Conservation (phyloP, 495 filamentous ascomycete genomes). For the Tuber brumale region DNA sequence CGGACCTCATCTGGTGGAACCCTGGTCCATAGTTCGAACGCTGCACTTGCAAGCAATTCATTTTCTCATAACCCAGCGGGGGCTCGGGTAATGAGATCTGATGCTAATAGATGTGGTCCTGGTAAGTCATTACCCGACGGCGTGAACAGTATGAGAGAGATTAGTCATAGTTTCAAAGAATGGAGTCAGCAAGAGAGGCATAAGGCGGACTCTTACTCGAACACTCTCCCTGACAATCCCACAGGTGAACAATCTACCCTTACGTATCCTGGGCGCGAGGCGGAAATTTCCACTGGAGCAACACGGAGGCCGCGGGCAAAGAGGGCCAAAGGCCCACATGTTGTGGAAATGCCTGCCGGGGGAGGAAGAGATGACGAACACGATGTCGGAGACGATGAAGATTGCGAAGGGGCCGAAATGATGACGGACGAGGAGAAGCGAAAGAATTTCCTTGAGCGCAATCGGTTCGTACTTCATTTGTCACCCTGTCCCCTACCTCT, state of each 20-base stretch:
- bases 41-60: too few relatives aligned
- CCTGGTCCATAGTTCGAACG: too few relatives aligned
- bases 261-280: conserved; percentile 65
- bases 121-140: too few relatives aligned
- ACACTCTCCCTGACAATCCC: too few relatives aligned
- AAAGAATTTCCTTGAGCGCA: conserved; percentile 93
- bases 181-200: too few relatives aligned
- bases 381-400: conserved; percentile 53
- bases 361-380: conserved; percentile 43
- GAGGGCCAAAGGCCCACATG: conserved; percentile 59
- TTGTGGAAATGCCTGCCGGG: conserved; percentile 39
- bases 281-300: conserved; percentile 54
- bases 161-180: too few relatives aligned
- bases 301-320: conserved; percentile 58
- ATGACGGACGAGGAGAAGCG: conserved; percentile 99
- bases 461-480: conserved; percentile 60
- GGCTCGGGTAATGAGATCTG: too few relatives aligned
- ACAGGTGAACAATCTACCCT: conserved; percentile 45
- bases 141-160: too few relatives aligned
- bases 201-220: too few relatives aligned
- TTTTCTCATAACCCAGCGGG: too few relatives aligned
- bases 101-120: too few relatives aligned
- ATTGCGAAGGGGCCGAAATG: conserved; percentile 61
- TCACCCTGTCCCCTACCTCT: background rate
- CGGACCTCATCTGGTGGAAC: too few relatives aligned